phyloP scores from a whole-genome alignment of 169 alveolate genomes.

The Cryptosporidium viatorum region DNA sequence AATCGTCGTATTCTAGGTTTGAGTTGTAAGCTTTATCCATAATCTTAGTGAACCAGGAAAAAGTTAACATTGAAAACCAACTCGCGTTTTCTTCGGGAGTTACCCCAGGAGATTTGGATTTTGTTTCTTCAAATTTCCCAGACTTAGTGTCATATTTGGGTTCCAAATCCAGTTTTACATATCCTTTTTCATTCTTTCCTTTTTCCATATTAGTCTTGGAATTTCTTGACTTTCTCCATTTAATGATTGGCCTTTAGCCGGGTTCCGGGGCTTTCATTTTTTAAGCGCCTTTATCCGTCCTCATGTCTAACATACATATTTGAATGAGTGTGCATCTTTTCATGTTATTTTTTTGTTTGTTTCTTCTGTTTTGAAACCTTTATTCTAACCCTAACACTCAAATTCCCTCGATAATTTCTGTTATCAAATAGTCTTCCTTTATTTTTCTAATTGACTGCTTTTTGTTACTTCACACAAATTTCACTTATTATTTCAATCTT shows the following conservation, averaged over 20 bases:
- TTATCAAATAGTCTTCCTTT: too few species aligned
- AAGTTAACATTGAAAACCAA: constrained; percentile 75
- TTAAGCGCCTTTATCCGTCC: constrained; percentile 8
- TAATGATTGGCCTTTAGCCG: constrained; percentile 16
- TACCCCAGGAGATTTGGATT: constrained; percentile 4
- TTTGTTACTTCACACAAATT: too few species aligned
- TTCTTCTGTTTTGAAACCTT: too few species aligned
- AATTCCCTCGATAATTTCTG: neutral
- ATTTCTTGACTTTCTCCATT: constrained; percentile 23
- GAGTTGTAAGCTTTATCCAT: constrained; percentile 72
- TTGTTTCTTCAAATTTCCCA: neutral
- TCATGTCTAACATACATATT: neutral
- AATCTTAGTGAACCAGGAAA: constrained; percentile 70
- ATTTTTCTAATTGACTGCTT: too few species aligned
- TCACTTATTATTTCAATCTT: too few species aligned
- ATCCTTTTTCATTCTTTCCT: neutral
- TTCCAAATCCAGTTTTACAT: constrained; percentile 4
- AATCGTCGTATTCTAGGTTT: constrained; percentile 21
- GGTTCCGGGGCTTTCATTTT: neutral
- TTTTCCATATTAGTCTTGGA: constrained; percentile 17
- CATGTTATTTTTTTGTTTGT: neutral
- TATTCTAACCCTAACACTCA: too few species aligned
- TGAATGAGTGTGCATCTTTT: neutral
- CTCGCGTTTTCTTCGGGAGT: constrained; percentile 65
- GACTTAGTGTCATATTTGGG: neutral